Percentiles rank a stretch among this genome's conserved stretches.
Evolutionary conservation across 2,329 filamentous ascomycete species (phyloP).

Genomic region (Fusarium zealandicum): DNA sequence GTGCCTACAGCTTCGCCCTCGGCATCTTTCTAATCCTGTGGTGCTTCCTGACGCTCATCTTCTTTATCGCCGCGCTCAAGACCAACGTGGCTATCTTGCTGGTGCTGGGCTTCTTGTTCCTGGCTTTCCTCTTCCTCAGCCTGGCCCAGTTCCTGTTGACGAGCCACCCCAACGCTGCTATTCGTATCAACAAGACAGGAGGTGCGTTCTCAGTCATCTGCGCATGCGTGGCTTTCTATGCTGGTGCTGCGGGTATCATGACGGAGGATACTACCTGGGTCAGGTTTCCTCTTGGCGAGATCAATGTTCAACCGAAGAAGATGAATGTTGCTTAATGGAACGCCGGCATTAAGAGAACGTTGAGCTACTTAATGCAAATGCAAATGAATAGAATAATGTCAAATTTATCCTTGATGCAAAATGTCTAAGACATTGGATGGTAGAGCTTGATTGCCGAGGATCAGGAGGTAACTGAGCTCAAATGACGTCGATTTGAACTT

Average conservation of each 20-base stretch:
- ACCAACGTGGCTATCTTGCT: constrained; percentile 66
- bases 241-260: constrained; percentile 52
- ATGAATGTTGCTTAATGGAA: constrained; percentile 32
- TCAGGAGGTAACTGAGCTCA: background rate
- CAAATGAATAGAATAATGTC: background rate
- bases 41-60: constrained; percentile 65
- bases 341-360: background rate
- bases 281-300: constrained; percentile 50
- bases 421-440: too few relatives aligned
- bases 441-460: background rate
- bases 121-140: constrained; percentile 66
- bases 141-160: constrained; percentile 61
- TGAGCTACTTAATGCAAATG: background rate
- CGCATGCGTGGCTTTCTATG: constrained; percentile 50
- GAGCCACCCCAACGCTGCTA: constrained; percentile 47
- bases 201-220: constrained; percentile 50
- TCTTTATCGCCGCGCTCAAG: constrained; percentile 62
- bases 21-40: constrained; percentile 66
- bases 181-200: constrained; percentile 53
- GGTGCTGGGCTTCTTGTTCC: constrained; percentile 64
- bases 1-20: constrained; percentile 57
- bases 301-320: constrained; percentile 35
- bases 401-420: too few relatives aligned
- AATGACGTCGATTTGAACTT: constrained; percentile 1
- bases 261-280: constrained; percentile 51